Conservation (phyloP, 2,329 filamentous ascomycete genomes). For the Myotisia sp. region DNA sequence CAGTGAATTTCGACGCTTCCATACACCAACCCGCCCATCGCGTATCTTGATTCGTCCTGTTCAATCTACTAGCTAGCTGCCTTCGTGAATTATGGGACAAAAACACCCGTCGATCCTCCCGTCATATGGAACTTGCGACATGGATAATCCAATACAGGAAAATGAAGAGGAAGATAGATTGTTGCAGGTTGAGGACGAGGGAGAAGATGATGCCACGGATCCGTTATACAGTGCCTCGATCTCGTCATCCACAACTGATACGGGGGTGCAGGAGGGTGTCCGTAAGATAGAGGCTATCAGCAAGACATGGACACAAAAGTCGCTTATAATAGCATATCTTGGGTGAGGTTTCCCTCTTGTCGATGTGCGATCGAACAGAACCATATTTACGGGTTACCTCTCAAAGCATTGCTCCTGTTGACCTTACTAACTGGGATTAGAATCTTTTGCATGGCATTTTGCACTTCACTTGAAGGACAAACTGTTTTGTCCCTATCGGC, state of each 20-base stretch:
- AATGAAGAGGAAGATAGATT: slow-evolving; percentile 10
- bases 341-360: slow-evolving; percentile 24
- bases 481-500: slow-evolving; percentile 46
- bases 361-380: neutral
- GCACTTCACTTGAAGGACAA: slow-evolving; percentile 53
- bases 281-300: slow-evolving; percentile 40
- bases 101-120: slow-evolving; percentile 5
- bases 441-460: slow-evolving; percentile 49
- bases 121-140: slow-evolving; percentile 12
- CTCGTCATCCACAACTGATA: slow-evolving; percentile 10
- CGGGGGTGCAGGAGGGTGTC: slow-evolving; percentile 33
- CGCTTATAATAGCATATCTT: slow-evolving; percentile 35
- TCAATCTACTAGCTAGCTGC: no score
- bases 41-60: no score
- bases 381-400: neutral
- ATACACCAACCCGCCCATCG: no score
- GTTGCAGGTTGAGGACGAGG: slow-evolving; percentile 8
- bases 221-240: slow-evolving; percentile 5
- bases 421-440: slow-evolving; percentile 21
- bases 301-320: slow-evolving; percentile 37
- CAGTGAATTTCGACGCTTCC: no score
- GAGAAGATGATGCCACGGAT: slow-evolving; percentile 5
- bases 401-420: no score
- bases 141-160: slow-evolving; percentile 7
- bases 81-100: slow-evolving; percentile 7